Conservation (phyloP, 2,329 filamentous ascomycete species). For the Ascochyta viciae-villosae region DNA sequence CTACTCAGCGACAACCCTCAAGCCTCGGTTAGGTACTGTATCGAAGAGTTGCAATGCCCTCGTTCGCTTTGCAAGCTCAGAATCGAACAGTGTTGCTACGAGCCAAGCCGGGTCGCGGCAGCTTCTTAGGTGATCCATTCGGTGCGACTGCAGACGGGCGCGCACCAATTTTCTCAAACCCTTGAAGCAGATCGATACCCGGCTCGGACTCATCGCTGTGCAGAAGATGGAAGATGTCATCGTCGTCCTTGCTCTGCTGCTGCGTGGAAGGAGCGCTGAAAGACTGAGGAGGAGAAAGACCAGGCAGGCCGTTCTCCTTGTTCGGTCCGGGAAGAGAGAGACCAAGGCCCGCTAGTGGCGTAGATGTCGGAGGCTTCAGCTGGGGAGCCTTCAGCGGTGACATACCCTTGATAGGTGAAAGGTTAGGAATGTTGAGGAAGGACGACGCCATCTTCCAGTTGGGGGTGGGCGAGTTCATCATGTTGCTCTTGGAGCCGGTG, state of each 20-base stretch:
- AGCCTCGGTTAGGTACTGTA: slow-evolving; percentile 1
- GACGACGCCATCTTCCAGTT: slow-evolving; percentile 46
- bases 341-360: slow-evolving; percentile 26
- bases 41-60: background rate
- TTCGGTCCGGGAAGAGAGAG: slow-evolving; percentile 26
- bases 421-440: slow-evolving; percentile 46
- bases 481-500: slow-evolving; percentile 61
- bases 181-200: slow-evolving; percentile 74
- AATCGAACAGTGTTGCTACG: slow-evolving; percentile 47
- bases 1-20: slow-evolving; percentile 14
- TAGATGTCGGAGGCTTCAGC: slow-evolving; percentile 38
- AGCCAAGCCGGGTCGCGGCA: slow-evolving; percentile 36
- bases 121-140: slow-evolving; percentile 47
- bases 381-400: slow-evolving; percentile 43
- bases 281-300: slow-evolving; percentile 38
- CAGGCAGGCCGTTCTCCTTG: slow-evolving; percentile 33
- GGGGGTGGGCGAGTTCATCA: slow-evolving; percentile 43
- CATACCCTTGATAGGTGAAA: slow-evolving; percentile 41
- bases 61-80: slow-evolving; percentile 22
- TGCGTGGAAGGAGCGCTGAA: slow-evolving; percentile 34
- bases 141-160: slow-evolving; percentile 39
- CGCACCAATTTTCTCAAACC: slow-evolving; percentile 75
- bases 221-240: slow-evolving; percentile 65
- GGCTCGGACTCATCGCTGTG: slow-evolving; percentile 67
- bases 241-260: slow-evolving; percentile 52